Evolutionary conservation across 768 basidiomycete genomes (phyloP), one percentile per base, ranked within the genome.

Genomic region (Artomyces pyxidatus): DNA sequence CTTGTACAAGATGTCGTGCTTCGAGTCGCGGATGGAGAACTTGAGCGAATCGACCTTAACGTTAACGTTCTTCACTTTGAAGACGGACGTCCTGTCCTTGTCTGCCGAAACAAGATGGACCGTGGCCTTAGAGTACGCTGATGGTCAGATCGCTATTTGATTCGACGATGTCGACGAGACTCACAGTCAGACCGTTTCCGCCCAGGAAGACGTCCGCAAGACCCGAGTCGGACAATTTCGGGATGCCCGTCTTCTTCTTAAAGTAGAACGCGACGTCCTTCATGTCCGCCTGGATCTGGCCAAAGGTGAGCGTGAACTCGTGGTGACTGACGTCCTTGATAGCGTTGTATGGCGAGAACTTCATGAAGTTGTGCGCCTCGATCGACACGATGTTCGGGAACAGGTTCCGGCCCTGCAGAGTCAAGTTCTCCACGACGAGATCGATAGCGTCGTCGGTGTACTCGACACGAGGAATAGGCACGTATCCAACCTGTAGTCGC

Each of bases 381-480:
- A 87, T 53, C 4, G 75, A 68, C 42, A 88, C 74, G 50, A 85
- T 61, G 58, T 86, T 90, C 1, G 93, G 93, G 75, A 94, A 85
- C 3, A 99, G 68, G 68, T 97, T 95, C 37, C 83, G 79, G 8
- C 90, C 90, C 52, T 88, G 83, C 16, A 94, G 73, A 1, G 88
- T 86, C 28, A 97, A 76, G 65, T 95, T 97, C 73, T 97, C 95
- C 54, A 97, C 80, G 50, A 95, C 88, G 38, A 96, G 76, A 58
- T 96, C 94, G 52, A 94, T 68, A 6, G 73, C 61, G 45, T 90
- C 84, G 65, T 95, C 91, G 29, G 86, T 85, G 69, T 96, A 98
- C 66, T 96, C 94, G 62, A 93, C 80, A 29, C 92, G 84, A 0
- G 95, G 95, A 55, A 98, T 94, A 6, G 92, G 92, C 47, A 94